These are phyloP conservation scores for Cyberlindnera lachancei DNA, from an alignment of 805 yeast species.

Conservation along the genomic window DNA sequence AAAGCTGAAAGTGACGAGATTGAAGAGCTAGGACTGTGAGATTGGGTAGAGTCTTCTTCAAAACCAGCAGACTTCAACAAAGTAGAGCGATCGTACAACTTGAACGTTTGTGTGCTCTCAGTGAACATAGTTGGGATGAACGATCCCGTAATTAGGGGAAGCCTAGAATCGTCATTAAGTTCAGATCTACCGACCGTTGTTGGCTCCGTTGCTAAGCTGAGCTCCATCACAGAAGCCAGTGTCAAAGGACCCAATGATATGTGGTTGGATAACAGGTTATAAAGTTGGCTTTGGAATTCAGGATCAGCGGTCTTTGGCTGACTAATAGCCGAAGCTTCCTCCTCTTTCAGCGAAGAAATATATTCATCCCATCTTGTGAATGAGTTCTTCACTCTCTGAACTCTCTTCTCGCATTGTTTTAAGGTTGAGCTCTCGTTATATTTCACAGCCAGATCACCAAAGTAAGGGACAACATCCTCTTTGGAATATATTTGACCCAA, in stretches of 20 bases:
- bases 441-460: constrained; percentile 71
- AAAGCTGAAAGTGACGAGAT: constrained; percentile 22
- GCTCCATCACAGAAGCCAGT: constrained; percentile 49
- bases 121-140: constrained; percentile 62
- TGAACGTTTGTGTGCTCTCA: constrained; percentile 45
- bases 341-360: constrained; percentile 40
- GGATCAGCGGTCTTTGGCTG: constrained; percentile 18
- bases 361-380: constrained; percentile 81
- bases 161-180: constrained; percentile 38
- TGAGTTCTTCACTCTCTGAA: constrained; percentile 62
- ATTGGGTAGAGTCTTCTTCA: constrained; percentile 3
- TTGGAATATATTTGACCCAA: constrained; percentile 72
- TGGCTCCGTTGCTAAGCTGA: constrained; percentile 61
- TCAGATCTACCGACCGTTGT: constrained; percentile 39
- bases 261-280: constrained; percentile 40
- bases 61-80: constrained; percentile 49
- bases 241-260: constrained; percentile 34
- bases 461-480: constrained; percentile 76
- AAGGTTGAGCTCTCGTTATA: constrained; percentile 30
- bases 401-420: constrained; percentile 53
- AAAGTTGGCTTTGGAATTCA: constrained; percentile 32
- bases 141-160: constrained; percentile 55
- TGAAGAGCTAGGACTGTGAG: constrained; percentile 1
- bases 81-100: constrained; percentile 45
- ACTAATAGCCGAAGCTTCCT: constrained; percentile 22